Percentiles rank a stretch among this genome's conserved stretches.
phyloP scores from a whole-genome alignment of 495 filamentous ascomycete species.

The Ascodesmis nigricans region DNA sequence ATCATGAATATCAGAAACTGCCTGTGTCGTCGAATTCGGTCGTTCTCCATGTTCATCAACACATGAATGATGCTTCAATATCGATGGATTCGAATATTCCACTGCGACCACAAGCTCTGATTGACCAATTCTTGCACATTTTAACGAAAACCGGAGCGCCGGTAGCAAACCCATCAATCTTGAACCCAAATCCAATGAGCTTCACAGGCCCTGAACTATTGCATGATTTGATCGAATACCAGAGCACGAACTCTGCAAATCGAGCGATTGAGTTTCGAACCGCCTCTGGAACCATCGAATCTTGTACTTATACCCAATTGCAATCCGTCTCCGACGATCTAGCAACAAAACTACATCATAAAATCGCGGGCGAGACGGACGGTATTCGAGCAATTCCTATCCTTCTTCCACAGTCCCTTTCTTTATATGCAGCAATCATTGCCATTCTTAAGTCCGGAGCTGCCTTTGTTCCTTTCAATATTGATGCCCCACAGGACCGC shows the following conservation, averaged over 20 bases:
- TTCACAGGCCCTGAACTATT: constrained; percentile 40
- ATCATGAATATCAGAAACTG: no score
- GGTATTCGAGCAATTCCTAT: constrained; percentile 42
- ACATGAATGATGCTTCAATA: constrained; percentile 5
- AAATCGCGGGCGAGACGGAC: background rate
- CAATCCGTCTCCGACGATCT: constrained; percentile 28
- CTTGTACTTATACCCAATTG: constrained; percentile 37
- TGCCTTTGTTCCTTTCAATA: constrained; percentile 57
- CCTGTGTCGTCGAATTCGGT: no score
- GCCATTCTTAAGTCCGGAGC: constrained; percentile 55
- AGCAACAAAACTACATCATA: background rate
- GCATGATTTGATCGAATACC: constrained; percentile 34
- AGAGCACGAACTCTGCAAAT: constrained; percentile 7
- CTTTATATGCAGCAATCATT: constrained; percentile 48
- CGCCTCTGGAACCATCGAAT: constrained; percentile 24
- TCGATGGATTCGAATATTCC: constrained; percentile 5
- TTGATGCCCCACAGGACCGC: constrained; percentile 48
- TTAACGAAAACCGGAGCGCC: background rate
- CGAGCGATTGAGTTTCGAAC: constrained; percentile 39
- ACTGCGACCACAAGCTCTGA: background rate
- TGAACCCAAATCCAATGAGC: constrained; percentile 34
- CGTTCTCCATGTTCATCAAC: background rate
- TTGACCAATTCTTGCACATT: constrained; percentile 8
- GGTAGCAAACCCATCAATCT: constrained; percentile 30
- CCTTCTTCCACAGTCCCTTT: constrained; percentile 43